Base-by-base conservation (phyloP, 164 flowering plant genomes). In the Tetrastigma voinierianum region DNA sequence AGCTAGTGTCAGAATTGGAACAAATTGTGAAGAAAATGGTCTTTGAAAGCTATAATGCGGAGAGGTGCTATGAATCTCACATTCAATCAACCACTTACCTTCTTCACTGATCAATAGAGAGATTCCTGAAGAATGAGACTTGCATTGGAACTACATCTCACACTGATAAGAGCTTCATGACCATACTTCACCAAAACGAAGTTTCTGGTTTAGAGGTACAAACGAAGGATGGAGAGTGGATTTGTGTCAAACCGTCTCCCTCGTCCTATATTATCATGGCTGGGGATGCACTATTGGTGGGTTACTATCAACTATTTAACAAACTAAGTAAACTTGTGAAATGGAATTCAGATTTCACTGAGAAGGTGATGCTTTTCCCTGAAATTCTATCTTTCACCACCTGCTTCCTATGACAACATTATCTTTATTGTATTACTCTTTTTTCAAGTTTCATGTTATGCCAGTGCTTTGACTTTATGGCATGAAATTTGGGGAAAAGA, bases 201-300 rank as follows among this genome's bases (percentile, higher is more conserved):
- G 73, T 74, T 7, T 19, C 46, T 12, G 74, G 71, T 10, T 20
- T 70, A 20, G 65, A 66, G 55, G 32, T 70, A 10, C 47, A 51
- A 59, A 19, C 78, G 2, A 74, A 66, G 17, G 74, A 77, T 45
- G 83, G 70, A 10, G 51, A 75, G 10, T 79, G 85, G 85, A 68
- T 79, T 10, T 46, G 10, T 16, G 11, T 68, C 6, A 64, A 72
- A 10, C 73, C 65, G 16, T 57, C 76, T 0, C 72, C 81, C 46
- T 58, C 68, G 6, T 57, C 79, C 16, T 82, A 74, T 46, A 15
- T 79, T 1, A 71, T 79, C 75, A 70, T 82, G 69, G 78, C 80
- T 0, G 85, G 82, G 12, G 85, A 81, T 47, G 74, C 70, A 47
- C 21, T 70, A 25, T 53, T 61, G 79, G 84, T 80, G 54, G 10